Percentiles rank a stretch among this genome's conserved stretches.
These are phyloP conservation scores for Sporopachydermia quercuum DNA, from an alignment of 805 yeast genomes.

Conservation along the genomic window DNA sequence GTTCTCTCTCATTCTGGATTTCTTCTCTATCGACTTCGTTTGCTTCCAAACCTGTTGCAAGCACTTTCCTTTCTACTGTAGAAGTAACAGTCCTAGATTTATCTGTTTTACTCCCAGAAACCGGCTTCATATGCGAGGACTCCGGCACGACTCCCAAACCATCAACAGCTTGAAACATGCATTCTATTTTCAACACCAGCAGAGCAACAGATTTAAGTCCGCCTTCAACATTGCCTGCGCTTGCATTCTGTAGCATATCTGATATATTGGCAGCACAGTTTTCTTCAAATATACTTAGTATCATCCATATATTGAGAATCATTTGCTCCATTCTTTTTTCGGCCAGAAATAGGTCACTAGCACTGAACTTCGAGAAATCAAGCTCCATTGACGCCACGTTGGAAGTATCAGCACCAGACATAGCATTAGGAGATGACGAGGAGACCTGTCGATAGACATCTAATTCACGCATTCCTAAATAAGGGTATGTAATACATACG, in stretches of 20 bases:
- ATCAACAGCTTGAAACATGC: slow-evolving; percentile 66
- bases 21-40: neutral
- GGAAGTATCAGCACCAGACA: no score
- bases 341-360: slow-evolving; percentile 10
- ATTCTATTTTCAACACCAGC: slow-evolving; percentile 58
- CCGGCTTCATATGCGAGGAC: slow-evolving; percentile 8
- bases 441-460: neutral
- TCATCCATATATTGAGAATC: slow-evolving; percentile 63
- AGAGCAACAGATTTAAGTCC: slow-evolving; percentile 61
- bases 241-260: slow-evolving; percentile 77
- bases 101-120: neutral
- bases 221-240: slow-evolving; percentile 49
- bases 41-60: no score
- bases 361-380: slow-evolving; percentile 21
- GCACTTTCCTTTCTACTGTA: no score
- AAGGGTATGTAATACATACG: slow-evolving; percentile 49
- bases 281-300: slow-evolving; percentile 80
- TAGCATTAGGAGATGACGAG: no score
- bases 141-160: slow-evolving; percentile 20
- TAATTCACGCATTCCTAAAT: neutral
- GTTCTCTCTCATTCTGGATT: slow-evolving; percentile 8
- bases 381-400: no score
- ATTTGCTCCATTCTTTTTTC: slow-evolving; percentile 54
- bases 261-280: slow-evolving; percentile 79
- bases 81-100: neutral